Evolutionary conservation across 306 rosid genomes (phyloP).

Genomic region (Fragaria nilgerrensis): DNA sequence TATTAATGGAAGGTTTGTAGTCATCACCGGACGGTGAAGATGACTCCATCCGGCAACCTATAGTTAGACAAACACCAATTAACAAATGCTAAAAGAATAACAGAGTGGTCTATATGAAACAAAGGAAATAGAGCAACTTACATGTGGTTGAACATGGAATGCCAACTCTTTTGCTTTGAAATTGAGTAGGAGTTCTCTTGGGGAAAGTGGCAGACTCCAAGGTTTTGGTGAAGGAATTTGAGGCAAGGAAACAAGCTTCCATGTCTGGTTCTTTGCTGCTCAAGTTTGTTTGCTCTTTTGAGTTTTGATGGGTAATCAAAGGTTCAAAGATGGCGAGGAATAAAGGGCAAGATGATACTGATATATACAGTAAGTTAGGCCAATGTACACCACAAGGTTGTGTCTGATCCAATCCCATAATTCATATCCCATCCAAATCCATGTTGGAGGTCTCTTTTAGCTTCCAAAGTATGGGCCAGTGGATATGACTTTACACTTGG

Average conservation of each 20-base stretch:
- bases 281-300: not conserved
- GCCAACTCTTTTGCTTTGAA: conserved; percentile 36
- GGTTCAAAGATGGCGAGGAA: conserved; percentile 3
- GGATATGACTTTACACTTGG: conserved; percentile 56
- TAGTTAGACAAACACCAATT: conserved; percentile 1
- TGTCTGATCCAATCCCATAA: conserved; percentile 32
- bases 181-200: conserved; percentile 29
- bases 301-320: conserved; percentile 17
- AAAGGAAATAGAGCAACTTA: conserved; percentile 23
- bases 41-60: conserved; percentile 49
- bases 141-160: conserved; percentile 40
- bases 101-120: not conserved
- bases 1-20: conserved; percentile 16
- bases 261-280: conserved; percentile 20
- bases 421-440: conserved; percentile 25
- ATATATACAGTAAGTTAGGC: conserved; percentile 28
- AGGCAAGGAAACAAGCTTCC: conserved; percentile 74
- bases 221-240: conserved; percentile 52
- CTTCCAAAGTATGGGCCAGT: conserved; percentile 36
- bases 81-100: conserved; percentile 3
- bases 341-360: conserved; percentile 14
- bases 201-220: conserved; percentile 23
- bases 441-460: conserved; percentile 23
- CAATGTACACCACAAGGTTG: conserved; percentile 38
- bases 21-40: conserved; percentile 48